Conservation (phyloP, 192 early-diverging fungal species). For the Coemansia sp. region DNA sequence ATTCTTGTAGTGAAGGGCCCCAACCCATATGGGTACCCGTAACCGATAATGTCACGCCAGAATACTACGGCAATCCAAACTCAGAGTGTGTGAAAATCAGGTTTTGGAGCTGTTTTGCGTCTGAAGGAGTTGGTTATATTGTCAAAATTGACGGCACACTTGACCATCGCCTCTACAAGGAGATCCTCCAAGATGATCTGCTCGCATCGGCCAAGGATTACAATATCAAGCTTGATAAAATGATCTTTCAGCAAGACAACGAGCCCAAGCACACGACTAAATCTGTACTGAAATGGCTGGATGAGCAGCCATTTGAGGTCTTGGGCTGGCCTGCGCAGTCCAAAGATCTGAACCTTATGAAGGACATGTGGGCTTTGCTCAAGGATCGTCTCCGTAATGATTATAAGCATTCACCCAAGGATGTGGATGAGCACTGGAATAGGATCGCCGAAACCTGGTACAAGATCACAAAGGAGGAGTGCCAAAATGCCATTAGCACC, state of each 20-base stretch:
- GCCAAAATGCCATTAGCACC: no score
- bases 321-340: background rate
- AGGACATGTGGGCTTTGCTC: background rate
- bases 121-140: background rate
- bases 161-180: background rate
- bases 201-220: background rate
- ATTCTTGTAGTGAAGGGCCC: background rate
- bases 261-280: background rate
- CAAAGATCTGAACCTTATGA: background rate
- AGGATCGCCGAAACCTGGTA: no score
- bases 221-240: background rate
- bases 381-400: background rate
- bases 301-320: background rate
- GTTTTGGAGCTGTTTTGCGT: background rate
- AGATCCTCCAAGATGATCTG: background rate
- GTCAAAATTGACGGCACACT: background rate
- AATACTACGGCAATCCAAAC: background rate
- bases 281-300: background rate
- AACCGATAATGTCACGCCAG: background rate
- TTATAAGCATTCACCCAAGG: background rate
- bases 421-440: no score
- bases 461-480: no score
- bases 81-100: background rate
- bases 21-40: background rate
- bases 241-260: conserved; percentile 4